Evolutionary conservation across 176 grass and related monocot species (phyloP), one percentile per base, ranked within the genome.

Genomic region (Aegilops bicornis): DNA sequence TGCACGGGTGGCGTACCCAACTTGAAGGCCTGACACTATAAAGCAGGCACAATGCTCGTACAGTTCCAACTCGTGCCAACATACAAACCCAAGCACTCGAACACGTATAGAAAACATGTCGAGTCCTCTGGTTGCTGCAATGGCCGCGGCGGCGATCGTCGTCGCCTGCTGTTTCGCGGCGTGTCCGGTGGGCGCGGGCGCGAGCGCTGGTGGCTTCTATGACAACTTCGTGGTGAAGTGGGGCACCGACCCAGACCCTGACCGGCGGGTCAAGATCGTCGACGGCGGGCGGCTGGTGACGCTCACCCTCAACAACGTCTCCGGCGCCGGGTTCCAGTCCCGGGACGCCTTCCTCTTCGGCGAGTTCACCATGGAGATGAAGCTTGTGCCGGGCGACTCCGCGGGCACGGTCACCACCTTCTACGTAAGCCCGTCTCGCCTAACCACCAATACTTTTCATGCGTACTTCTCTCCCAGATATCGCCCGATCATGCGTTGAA

Each of bases 281-380:
- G 75, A 82, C 25, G 84, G 71, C 19, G 81, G 85, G 2, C 35
- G 67, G 19, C 19, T 90, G 60, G 67, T 90, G 50, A 37, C 27
- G 11, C 48, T 93, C 20, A 85, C 82, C 16, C 65, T 89, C 20
- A 79, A 89, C 85, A 25, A 5, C 6, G 50, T 29, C 16, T 83
- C 85, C n/a, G 93, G 93, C 32, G 90, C 87, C 5, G 90, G 87
- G 63, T 77, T 95, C 54, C 52, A 35, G 71, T 92, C 93, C 79
- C 82, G 42, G 66, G 78, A 77, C 73, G 69, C 85, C 78, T 92
- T 89, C 76, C 81, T 88, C 30, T 92, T 88, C 60, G 93, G 90
- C 8, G 64, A 78, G 87, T 67, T 87, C 81, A 85, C 58, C 72
- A 92, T 92, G 81, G 40, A 79, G 70, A 90, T 90, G 33, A 94